Evolutionary conservation across 2,329 filamentous ascomycete genomes (phyloP).

Genomic region (Cucurbitaria berberidis): DNA sequence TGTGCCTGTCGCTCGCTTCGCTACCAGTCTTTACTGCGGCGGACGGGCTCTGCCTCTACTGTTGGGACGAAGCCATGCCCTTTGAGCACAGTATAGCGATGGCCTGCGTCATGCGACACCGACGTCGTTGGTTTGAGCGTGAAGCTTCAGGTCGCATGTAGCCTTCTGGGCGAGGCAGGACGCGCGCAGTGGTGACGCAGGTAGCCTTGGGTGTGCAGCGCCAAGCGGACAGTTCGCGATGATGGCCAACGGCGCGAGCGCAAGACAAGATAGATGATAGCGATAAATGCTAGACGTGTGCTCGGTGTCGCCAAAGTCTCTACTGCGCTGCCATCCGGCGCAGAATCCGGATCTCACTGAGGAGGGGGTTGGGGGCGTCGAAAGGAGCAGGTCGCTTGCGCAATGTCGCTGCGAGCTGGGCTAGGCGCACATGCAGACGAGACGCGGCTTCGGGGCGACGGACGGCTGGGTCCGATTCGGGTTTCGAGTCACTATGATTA

Average conservation of each 20-base stretch:
- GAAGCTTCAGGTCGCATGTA: constrained; percentile 10
- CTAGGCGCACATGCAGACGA: constrained; percentile 2
- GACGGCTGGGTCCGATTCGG: neutral
- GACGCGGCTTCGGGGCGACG: constrained; percentile 1
- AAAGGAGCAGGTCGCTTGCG: constrained; percentile 32
- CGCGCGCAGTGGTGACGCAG: constrained; percentile 31
- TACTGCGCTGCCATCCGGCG: constrained; percentile 4
- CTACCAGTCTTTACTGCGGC: neutral
- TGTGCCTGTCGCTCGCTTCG: neutral
- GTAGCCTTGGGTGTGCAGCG: constrained; percentile 23
- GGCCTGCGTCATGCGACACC: constrained; percentile 25
- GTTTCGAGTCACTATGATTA: neutral
- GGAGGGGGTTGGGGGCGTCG: constrained; percentile 21
- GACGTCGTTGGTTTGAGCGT: constrained; percentile 11
- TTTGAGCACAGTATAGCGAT: constrained; percentile 10
- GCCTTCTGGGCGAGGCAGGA: constrained; percentile 15
- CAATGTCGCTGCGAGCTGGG: constrained; percentile 8
- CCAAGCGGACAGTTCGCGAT: constrained; percentile 25
- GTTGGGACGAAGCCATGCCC: constrained; percentile 32
- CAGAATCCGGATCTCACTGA: constrained; percentile 1
- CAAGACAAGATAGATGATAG: constrained; percentile 2
- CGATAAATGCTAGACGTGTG: constrained; percentile 4
- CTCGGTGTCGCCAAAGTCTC: constrained; percentile 7
- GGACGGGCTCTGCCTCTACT: constrained; percentile 4
- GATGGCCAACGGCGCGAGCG: constrained; percentile 3